Conservation (phyloP, 352 stramenopile genomes). For the Albugo candida region DNA sequence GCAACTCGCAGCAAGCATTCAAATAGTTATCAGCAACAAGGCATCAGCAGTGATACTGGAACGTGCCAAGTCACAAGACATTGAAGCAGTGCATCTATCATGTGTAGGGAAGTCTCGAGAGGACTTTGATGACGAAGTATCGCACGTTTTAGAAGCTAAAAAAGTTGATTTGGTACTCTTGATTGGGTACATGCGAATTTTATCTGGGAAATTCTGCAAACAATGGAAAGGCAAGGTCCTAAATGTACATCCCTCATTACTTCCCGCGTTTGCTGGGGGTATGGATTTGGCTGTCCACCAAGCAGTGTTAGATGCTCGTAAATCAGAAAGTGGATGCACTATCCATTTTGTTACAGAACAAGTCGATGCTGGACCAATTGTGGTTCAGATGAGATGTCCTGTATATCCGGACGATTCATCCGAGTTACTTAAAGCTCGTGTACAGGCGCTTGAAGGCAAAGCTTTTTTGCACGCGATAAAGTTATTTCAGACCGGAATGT, state of each 20-base stretch:
- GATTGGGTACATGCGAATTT: constrained; percentile 99
- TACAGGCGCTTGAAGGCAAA: constrained; percentile 92
- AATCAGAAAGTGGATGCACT: constrained; percentile 92
- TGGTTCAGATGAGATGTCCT: constrained; percentile 88
- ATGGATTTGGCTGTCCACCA: constrained; percentile 99
- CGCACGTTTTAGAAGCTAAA: constrained; percentile 76
- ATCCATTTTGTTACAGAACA: constrained; percentile 96
- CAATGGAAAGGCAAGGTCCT: constrained; percentile 91
- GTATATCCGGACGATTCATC: constrained; percentile 84
- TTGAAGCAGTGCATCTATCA: constrained; percentile 39
- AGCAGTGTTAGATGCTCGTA: constrained; percentile 92
- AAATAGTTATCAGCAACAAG: constrained; percentile 94
- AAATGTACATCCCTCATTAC: constrained; percentile 98
- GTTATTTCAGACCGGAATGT: constrained; percentile 44
- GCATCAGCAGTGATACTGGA: constrained; percentile 84
- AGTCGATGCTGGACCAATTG: constrained; percentile 96
- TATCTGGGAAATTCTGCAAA: constrained; percentile 89
- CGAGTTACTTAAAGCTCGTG: constrained; percentile 91
- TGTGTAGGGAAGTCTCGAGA: constrained; percentile 75
- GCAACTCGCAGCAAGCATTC: constrained; percentile 86
- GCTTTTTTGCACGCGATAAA: constrained; percentile 81
- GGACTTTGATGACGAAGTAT: constrained; percentile 92
- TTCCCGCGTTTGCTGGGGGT: constrained; percentile 97
- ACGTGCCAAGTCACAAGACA: constrained; percentile 69
- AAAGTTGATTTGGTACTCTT: constrained; percentile 94